phyloP scores from a whole-genome alignment of 179 eudicot species.

The Drosera spatulata region DNA sequence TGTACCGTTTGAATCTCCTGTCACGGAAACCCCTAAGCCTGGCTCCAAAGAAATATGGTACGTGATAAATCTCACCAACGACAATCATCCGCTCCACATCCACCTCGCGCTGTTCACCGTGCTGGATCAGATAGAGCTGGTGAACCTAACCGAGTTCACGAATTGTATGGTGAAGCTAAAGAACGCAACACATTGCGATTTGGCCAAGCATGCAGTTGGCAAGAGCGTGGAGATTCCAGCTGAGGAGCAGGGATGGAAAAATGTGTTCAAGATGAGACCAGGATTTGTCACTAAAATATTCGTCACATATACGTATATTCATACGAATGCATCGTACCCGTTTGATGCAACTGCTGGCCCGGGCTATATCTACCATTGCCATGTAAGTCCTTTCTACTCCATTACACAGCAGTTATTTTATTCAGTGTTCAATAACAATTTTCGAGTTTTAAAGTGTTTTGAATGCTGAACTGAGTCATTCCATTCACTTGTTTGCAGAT shows the following conservation, averaged over 20 bases:
- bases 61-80: constrained; percentile 75
- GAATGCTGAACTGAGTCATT: no score
- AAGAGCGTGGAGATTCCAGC: constrained; percentile 23
- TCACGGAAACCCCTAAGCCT: constrained; percentile 57
- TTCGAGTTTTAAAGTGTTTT: no score
- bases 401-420: no score
- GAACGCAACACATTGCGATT: constrained; percentile 48
- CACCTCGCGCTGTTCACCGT: constrained; percentile 52
- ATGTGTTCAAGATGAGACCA: constrained; percentile 77
- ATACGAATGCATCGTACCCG: constrained; percentile 38
- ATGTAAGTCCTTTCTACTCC: constrained; percentile 34
- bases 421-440: no score
- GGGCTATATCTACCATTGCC: constrained; percentile 88
- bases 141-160: constrained; percentile 31
- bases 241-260: constrained; percentile 86
- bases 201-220: constrained; percentile 45
- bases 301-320: constrained; percentile 63
- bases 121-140: constrained; percentile 41
- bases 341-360: constrained; percentile 78
- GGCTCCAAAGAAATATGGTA: constrained; percentile 72
- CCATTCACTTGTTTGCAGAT: constrained; percentile 33
- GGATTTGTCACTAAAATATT: constrained; percentile 59
- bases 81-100: constrained; percentile 76
- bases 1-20: constrained; percentile 46
- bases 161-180: constrained; percentile 51